Conservation (phyloP, 768 basidiomycete genomes). For the Agaricus subrufescens region DNA sequence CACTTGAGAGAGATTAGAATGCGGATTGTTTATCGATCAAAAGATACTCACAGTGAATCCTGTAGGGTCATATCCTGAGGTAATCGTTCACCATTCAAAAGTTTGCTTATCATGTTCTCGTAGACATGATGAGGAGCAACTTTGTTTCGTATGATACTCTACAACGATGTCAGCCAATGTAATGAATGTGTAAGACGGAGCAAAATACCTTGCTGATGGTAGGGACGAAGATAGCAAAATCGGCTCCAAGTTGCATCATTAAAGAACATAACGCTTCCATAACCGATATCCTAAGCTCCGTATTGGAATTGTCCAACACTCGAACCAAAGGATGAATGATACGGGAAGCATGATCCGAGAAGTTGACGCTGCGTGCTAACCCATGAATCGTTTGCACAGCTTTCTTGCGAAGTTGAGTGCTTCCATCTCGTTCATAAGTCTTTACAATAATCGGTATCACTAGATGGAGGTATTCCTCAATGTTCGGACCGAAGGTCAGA, state of each 20-base stretch:
- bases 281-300: slow-evolving; percentile 79
- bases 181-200: neutral
- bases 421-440: slow-evolving; percentile 83
- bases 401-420: slow-evolving; percentile 71
- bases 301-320: slow-evolving; percentile 67
- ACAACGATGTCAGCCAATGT: neutral
- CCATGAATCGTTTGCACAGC: slow-evolving; percentile 91
- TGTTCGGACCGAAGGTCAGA: slow-evolving; percentile 90
- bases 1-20: slow-evolving; percentile 36
- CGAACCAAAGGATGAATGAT: slow-evolving; percentile 95
- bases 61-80: slow-evolving; percentile 78
- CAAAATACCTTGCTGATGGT: slow-evolving; percentile 84
- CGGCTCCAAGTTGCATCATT: slow-evolving; percentile 89
- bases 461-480: slow-evolving; percentile 97
- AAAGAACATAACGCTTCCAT: slow-evolving; percentile 93
- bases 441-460: slow-evolving; percentile 93
- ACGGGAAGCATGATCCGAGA: slow-evolving; percentile 94
- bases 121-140: slow-evolving; percentile 74
- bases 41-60: slow-evolving; percentile 56
- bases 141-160: slow-evolving; percentile 75
- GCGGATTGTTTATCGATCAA: neutral
- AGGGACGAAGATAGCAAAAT: slow-evolving; percentile 97
- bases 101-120: slow-evolving; percentile 81
- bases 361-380: slow-evolving; percentile 88
- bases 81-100: slow-evolving; percentile 87